Evolutionary conservation across 2,329 filamentous ascomycete genomes (phyloP).

Genomic region (Colletotrichum phormii): DNA sequence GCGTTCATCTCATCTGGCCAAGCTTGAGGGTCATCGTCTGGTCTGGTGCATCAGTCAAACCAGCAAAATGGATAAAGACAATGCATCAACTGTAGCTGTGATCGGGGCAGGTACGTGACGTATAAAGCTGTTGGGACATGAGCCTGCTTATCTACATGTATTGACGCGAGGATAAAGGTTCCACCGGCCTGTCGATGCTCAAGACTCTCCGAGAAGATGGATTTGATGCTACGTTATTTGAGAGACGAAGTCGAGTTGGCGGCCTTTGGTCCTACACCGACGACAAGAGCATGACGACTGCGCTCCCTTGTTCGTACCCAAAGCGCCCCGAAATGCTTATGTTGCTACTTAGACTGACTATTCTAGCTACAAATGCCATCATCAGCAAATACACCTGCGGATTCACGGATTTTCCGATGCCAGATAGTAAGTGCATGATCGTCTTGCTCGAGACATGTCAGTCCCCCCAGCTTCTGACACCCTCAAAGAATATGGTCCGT

Average conservation of each 20-base stretch:
- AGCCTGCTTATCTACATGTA: not conserved
- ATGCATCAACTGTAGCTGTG: conserved; percentile 36
- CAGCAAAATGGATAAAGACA: not conserved
- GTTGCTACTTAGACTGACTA: not conserved
- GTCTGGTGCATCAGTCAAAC: not conserved
- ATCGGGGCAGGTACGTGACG: conserved; percentile 40
- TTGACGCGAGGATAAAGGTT: conserved; percentile 36
- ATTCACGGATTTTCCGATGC: conserved; percentile 55
- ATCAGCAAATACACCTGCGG: conserved; percentile 53
- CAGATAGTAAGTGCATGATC: conserved; percentile 47
- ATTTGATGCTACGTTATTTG: conserved; percentile 53
- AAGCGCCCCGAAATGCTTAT: not conserved
- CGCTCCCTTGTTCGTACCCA: conserved; percentile 43
- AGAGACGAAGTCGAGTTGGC: conserved; percentile 53
- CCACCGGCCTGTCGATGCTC: conserved; percentile 46
- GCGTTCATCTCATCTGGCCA: not conserved
- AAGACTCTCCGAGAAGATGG: conserved; percentile 57
- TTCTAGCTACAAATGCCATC: conserved; percentile 45
- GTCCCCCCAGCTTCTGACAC: not conserved
- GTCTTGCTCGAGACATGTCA: not conserved
- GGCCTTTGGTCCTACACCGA: conserved; percentile 56
- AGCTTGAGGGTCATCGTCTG: not conserved
- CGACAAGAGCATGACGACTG: conserved; percentile 48
- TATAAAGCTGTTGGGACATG: not conserved
- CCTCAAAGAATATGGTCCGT: conserved; percentile 42